Evolutionary conservation across 2,329 filamentous ascomycete species (phyloP), one percentile per base, ranked within the genome.

Genomic region (Aspergillus awamori): DNA sequence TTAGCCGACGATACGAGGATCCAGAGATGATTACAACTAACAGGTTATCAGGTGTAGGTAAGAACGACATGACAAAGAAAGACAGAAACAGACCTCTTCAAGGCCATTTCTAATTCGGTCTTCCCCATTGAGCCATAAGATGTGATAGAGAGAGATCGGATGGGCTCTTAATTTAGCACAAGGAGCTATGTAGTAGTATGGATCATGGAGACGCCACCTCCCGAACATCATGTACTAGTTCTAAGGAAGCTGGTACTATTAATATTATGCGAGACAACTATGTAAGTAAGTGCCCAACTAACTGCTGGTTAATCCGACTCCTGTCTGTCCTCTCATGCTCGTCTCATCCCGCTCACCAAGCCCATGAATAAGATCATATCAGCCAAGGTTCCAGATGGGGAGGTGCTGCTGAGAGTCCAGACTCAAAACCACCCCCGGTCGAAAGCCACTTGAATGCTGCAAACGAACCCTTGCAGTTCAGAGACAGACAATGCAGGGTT

Each of bases 401-500:
- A 17, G 26, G 24, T 15, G 24, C 17, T 15, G 22, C 52, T n/a
- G n/a, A 30, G 52, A 43, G 52, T 43, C 53, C 38, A 55, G 53
- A 47, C 53, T 28, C 53, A 38, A 38, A 33, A 5, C 36, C 15
- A 33, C 17, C 39, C 52, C 22, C 24, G 28, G 53, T 30, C 47
- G 26, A 30, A 45, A 47, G 53, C 53, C 53, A 55, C 53, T 26
- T 55, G 53, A 55, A 55, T 55, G 53, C 39, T 45, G 38, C 22
- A 39, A 41, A 55, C n/a, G 53, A 41, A 55, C 53, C 53, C 53
- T 55, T 55, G 53, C 53, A 55, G 53, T 55, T 15, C 13, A 13
- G 53, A 55, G 39, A 55, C 45, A 45, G 39, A 55, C 53, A 55
- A 55, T 55, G 38, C 53, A 55, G 53, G 51, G 38, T 17, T 45